Percentiles rank a stretch among this genome's conserved stretches.
These are phyloP conservation scores for Pulveroboletus ridleyi DNA, from an alignment of 1,284 basidiomycete genomes.

Conservation along the genomic window DNA sequence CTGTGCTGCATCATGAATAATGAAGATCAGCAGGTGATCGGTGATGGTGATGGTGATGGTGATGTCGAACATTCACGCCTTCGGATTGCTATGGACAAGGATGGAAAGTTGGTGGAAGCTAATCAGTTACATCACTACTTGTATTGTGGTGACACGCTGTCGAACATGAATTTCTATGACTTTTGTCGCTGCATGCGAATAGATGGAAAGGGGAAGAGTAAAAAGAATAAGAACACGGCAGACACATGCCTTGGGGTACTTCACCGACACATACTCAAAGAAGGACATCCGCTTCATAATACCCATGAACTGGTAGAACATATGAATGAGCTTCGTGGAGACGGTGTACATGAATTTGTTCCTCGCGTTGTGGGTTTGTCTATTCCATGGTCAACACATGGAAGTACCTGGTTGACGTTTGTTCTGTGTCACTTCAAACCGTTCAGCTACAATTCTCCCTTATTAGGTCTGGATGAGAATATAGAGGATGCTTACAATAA, in stretches of 20 bases:
- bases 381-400: conserved; percentile 26
- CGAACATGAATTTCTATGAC: conserved; percentile 19
- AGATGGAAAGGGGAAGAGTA: neutral
- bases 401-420: conserved; percentile 27
- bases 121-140: conserved; percentile 14
- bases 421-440: conserved; percentile 33
- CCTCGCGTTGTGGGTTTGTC: conserved; percentile 31
- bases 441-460: conserved; percentile 15
- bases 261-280: conserved; percentile 6
- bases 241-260: conserved; percentile 15
- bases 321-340: conserved; percentile 13
- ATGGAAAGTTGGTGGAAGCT: conserved; percentile 9
- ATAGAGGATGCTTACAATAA: too few relatives aligned
- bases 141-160: neutral
- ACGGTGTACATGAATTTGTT: neutral
- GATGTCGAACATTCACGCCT: neutral
- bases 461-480: neutral
- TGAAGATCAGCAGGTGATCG: neutral
- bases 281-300: conserved; percentile 1
- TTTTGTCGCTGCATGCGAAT: conserved; percentile 12
- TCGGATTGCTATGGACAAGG: conserved; percentile 1
- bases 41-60: neutral
- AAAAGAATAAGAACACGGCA: conserved; percentile 6
- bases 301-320: conserved; percentile 31
- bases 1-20: too few relatives aligned